Conservation (phyloP, 495 filamentous ascomycete genomes). For the Podospora pseudocomata region DNA sequence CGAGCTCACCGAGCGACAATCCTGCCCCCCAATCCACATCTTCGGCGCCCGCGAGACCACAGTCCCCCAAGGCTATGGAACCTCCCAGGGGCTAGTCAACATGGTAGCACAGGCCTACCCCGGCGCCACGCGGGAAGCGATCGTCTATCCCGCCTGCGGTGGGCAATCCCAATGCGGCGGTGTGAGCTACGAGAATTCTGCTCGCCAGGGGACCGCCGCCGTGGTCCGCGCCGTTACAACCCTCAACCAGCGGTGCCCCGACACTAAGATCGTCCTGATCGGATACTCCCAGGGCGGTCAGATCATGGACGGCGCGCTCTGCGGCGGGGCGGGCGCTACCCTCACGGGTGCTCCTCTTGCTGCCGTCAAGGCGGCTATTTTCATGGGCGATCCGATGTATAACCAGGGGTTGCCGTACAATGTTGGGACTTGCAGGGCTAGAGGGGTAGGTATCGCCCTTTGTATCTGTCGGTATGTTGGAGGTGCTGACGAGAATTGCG, state of each 20-base stretch:
- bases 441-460: slow-evolving; percentile 49
- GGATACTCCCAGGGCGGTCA: slow-evolving; percentile 64
- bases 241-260: slow-evolving; percentile 52
- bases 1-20: slow-evolving; percentile 25
- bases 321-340: slow-evolving; percentile 44
- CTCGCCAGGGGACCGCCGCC: slow-evolving; percentile 47
- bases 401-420: slow-evolving; percentile 54
- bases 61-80: slow-evolving; percentile 52
- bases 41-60: slow-evolving; percentile 66
- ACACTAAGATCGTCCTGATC: slow-evolving; percentile 55
- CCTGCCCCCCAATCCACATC: slow-evolving; percentile 54
- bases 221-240: slow-evolving; percentile 53
- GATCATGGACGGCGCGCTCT: slow-evolving; percentile 61
- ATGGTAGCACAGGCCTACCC: slow-evolving; percentile 48
- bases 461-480: background rate
- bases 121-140: slow-evolving; percentile 55
- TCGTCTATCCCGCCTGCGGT: slow-evolving; percentile 50
- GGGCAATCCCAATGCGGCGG: slow-evolving; percentile 47
- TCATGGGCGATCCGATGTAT: slow-evolving; percentile 59
- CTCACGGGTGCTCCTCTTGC: slow-evolving; percentile 44
- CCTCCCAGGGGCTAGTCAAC: slow-evolving; percentile 52
- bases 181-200: slow-evolving; percentile 52
- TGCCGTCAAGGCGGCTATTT: slow-evolving; percentile 53
- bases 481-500: slow-evolving; percentile 3
- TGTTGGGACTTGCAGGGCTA: slow-evolving; percentile 56